Percentiles rank a stretch among this genome's conserved stretches.
phyloP scores from a whole-genome alignment of 1,284 basidiomycete genomes.

The Pseudozyma sp. region DNA sequence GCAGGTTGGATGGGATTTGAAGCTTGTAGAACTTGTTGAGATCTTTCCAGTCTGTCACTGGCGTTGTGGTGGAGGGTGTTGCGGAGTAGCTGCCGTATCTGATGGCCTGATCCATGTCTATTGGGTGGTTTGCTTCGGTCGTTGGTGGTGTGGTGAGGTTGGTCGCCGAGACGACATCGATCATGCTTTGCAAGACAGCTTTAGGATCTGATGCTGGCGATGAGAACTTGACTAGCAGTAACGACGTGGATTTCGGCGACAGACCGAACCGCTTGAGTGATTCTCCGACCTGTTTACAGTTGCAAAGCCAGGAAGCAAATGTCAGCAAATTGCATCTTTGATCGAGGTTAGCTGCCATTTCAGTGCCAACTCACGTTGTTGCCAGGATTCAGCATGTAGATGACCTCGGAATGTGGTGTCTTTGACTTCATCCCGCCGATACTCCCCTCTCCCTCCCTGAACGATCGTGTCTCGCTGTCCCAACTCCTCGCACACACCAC shows the following conservation, averaged over 20 bases:
- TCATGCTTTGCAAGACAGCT: conserved; percentile 27
- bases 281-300: conserved; percentile 37
- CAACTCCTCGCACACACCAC: conserved; percentile 38
- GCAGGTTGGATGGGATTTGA: conserved; percentile 20
- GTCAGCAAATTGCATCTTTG: neutral
- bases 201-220: conserved; percentile 10
- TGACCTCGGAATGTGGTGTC: conserved; percentile 49
- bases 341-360: neutral
- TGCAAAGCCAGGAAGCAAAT: neutral
- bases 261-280: conserved; percentile 51
- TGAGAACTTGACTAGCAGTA: conserved; percentile 47
- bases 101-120: conserved; percentile 37
- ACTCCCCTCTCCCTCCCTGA: conserved; percentile 39
- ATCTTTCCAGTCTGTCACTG: conserved; percentile 48
- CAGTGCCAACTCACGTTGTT: conserved; percentile 41
- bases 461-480: conserved; percentile 11
- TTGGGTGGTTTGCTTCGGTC: neutral
- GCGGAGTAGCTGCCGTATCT: conserved; percentile 10
- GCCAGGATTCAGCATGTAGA: conserved; percentile 46
- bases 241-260: conserved; percentile 27
- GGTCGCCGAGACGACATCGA: conserved; percentile 19
- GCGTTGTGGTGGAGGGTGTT: neutral
- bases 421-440: conserved; percentile 50
- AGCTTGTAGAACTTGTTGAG: conserved; percentile 58
- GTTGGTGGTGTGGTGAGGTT: conserved; percentile 20